Percentiles rank a stretch among this genome's conserved stretches.
phyloP scores from a whole-genome alignment of 1,139 yeast species.

The Pichia sp. region DNA sequence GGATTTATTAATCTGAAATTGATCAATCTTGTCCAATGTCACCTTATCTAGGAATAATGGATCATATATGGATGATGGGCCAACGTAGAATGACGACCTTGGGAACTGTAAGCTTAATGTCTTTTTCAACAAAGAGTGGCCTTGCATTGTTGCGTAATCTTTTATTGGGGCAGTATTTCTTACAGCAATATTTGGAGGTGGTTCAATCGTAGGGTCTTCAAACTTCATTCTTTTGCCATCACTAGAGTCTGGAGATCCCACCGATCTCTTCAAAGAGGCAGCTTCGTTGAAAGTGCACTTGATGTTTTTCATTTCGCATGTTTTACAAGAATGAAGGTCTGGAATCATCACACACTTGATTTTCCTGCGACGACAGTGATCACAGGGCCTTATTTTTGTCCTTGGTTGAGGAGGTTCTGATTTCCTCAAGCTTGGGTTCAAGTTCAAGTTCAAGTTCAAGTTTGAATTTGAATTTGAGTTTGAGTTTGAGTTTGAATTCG shows the following conservation, averaged over 20 bases:
- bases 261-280: conserved; percentile 21
- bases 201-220: conserved; percentile 28
- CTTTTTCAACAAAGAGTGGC: conserved; percentile 31
- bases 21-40: conserved; percentile 51
- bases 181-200: conserved; percentile 47
- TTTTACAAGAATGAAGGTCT: conserved; percentile 51
- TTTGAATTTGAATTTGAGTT: too few relatives aligned
- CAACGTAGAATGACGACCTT: conserved; percentile 67
- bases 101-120: conserved; percentile 52
- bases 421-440: conserved; percentile 12
- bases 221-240: conserved; percentile 24
- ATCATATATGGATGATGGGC: conserved; percentile 68
- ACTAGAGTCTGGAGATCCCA: conserved; percentile 12
- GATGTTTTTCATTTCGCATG: conserved; percentile 62
- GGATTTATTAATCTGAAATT: conserved; percentile 50
- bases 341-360: conserved; percentile 60
- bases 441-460: too few relatives aligned
- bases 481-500: too few relatives aligned
- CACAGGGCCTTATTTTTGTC: conserved; percentile 45
- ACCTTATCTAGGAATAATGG: conserved; percentile 48
- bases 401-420: conserved; percentile 27
- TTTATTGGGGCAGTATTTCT: conserved; percentile 49
- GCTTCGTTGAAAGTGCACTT: conserved; percentile 47
- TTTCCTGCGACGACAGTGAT: conserved; percentile 60
- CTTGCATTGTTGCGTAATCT: conserved; percentile 46